Evolutionary conservation across 2,329 filamentous ascomycete genomes (phyloP).

Genomic region (Escovopsis weberi): DNA sequence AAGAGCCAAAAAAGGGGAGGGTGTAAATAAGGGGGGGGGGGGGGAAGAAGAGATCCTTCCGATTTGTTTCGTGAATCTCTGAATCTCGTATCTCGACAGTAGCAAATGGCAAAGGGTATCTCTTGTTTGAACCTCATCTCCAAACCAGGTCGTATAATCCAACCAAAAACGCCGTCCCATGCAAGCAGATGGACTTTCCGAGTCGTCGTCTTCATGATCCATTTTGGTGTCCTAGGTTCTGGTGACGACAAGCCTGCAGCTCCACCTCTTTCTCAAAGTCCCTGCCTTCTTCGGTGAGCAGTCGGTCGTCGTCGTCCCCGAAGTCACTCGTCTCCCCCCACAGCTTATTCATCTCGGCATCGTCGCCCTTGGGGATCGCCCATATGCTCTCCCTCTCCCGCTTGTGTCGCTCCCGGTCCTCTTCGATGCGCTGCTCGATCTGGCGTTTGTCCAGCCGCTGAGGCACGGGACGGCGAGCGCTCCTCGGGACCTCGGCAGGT

Average conservation of each 20-base stretch:
- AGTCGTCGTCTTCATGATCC: not conserved
- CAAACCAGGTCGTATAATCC: not conserved
- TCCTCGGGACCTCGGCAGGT: slow-evolving; percentile 25
- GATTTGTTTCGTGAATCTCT: not conserved
- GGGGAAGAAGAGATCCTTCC: too few species aligned
- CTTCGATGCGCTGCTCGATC: slow-evolving; percentile 91
- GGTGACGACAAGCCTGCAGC: slow-evolving; percentile 26
- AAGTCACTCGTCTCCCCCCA: slow-evolving; percentile 82
- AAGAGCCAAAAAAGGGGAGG: too few species aligned
- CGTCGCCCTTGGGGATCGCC: slow-evolving; percentile 54
- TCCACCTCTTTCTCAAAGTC: slow-evolving; percentile 31
- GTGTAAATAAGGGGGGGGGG: too few species aligned
- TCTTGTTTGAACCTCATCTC: slow-evolving; percentile 7
- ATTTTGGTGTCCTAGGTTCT: slow-evolving; percentile 7
- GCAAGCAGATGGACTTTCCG: slow-evolving; percentile 1
- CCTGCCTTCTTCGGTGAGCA: slow-evolving; percentile 57
- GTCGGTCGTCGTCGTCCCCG: slow-evolving; percentile 70
- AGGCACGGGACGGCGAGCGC: slow-evolving; percentile 17
- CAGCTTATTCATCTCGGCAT: slow-evolving; percentile 60
- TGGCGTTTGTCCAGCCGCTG: slow-evolving; percentile 62
- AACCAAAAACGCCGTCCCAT: slow-evolving; percentile 16
- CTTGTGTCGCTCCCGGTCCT: slow-evolving; percentile 92
- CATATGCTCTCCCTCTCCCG: slow-evolving; percentile 82
- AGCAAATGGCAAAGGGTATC: slow-evolving; percentile 15
- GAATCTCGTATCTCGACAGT: slow-evolving; percentile 5